phyloP scores from a whole-genome alignment of 2,329 filamentous ascomycete species.

The Botryotinia globosa region DNA sequence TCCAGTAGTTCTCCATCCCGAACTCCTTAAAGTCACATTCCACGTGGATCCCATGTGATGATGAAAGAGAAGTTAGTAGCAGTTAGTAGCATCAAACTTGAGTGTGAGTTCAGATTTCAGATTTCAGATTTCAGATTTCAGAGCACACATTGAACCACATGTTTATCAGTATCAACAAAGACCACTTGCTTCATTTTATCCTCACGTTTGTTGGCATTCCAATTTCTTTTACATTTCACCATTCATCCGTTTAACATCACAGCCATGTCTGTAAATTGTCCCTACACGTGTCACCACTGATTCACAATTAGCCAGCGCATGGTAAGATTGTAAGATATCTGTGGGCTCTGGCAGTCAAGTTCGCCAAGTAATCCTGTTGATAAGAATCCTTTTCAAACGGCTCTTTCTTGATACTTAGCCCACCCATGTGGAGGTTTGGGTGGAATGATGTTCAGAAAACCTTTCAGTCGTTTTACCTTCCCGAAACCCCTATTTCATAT shows the following conservation, averaged over 20 bases:
- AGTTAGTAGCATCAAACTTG: background rate
- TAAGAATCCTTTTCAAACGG: background rate
- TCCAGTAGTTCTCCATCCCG: background rate
- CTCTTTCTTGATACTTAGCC: background rate
- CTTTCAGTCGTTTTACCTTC: background rate
- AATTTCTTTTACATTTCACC: background rate
- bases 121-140: background rate
- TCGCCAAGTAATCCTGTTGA: background rate
- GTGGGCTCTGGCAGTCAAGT: background rate
- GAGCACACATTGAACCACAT: background rate
- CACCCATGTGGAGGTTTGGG: background rate
- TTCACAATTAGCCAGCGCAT: conserved; percentile 1
- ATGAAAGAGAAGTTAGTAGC: background rate
- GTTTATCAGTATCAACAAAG: background rate
- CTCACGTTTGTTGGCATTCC: background rate
- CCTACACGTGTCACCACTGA: background rate
- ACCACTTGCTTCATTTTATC: background rate
- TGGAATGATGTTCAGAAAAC: background rate
- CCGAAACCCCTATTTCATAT: background rate
- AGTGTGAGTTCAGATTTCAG: background rate
- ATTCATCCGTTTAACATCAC: background rate
- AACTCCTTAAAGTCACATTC: background rate
- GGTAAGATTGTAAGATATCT: background rate
- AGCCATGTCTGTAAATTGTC: background rate
- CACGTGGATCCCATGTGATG: conserved; percentile 8